phyloP scores from a whole-genome alignment of 768 basidiomycete genomes.

The Auricularia sp. region DNA sequence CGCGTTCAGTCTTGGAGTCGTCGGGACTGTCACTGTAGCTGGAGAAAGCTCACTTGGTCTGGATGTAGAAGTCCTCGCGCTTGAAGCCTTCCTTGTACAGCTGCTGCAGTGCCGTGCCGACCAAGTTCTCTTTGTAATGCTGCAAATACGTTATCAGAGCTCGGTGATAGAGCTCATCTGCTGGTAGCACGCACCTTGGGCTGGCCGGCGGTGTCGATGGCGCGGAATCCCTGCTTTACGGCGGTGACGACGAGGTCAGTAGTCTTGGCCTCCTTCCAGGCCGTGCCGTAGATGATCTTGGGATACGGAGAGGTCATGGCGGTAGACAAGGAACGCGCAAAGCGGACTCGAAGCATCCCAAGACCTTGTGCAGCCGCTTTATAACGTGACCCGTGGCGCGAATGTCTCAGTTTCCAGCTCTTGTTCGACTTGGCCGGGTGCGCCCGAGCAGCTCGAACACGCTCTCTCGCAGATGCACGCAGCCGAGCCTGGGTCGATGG shows the following conservation, averaged over 20 bases:
- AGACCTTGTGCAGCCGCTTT: background rate
- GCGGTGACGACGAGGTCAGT: slow-evolving; percentile 58
- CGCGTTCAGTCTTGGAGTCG: background rate
- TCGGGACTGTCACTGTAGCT: background rate
- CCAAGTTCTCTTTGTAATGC: slow-evolving; percentile 58
- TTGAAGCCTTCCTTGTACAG: slow-evolving; percentile 47
- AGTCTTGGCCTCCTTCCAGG: slow-evolving; percentile 67
- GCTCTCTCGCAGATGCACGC: background rate
- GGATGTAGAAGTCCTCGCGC: slow-evolving; percentile 64
- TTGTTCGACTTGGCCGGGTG: background rate
- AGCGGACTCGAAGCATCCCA: no score
- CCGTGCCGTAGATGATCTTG: slow-evolving; percentile 32
- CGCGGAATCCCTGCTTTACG: slow-evolving; percentile 66
- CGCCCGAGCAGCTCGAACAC: background rate
- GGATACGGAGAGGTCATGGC: slow-evolving; percentile 3
- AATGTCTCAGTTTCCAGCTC: background rate
- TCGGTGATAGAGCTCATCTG: no score
- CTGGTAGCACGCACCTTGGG: slow-evolving; percentile 16
- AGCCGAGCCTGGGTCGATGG: background rate
- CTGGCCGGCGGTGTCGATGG: slow-evolving; percentile 68
- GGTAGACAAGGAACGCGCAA: background rate
- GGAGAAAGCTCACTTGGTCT: slow-evolving; percentile 54
- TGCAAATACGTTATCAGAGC: background rate
- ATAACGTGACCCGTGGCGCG: no score
- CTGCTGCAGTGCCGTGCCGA: slow-evolving; percentile 59